A percentile compares a stretch with the other conserved stretches of the same genome.
These are phyloP conservation scores for Pythium graminicola DNA, from an alignment of 352 stramenopile genomes.

Conservation along the genomic window DNA sequence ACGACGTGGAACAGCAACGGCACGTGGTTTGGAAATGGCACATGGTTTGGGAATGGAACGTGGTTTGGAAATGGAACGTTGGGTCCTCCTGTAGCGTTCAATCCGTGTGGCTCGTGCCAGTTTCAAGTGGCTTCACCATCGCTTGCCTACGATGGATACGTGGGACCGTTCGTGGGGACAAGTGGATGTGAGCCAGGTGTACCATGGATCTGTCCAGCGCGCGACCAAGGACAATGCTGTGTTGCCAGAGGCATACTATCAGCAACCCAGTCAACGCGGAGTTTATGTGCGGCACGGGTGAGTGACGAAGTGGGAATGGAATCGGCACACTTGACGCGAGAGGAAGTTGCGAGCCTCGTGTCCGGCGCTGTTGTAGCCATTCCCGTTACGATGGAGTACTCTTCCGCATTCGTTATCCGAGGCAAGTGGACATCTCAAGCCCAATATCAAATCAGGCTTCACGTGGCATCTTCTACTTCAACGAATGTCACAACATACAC, in stretches of 20 bases:
- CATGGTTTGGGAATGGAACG: slow-evolving; percentile 1
- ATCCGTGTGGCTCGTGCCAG: slow-evolving; percentile 15
- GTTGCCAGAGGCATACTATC: slow-evolving; percentile 6
- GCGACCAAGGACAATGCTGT: slow-evolving; percentile 17
- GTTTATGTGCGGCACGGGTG: slow-evolving; percentile 7
- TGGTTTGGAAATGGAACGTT: background rate
- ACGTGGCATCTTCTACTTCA: background rate
- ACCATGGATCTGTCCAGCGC: slow-evolving; percentile 21
- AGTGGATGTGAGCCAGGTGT: slow-evolving; percentile 12
- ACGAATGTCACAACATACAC: background rate
- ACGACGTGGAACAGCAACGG: background rate
- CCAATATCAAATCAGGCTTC: slow-evolving; percentile 2
- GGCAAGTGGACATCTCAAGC: slow-evolving; percentile 10
- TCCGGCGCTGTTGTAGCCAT: background rate
- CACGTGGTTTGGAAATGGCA: background rate
- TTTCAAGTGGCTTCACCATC: background rate
- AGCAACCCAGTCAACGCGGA: background rate
- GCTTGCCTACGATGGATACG: slow-evolving; percentile 11
- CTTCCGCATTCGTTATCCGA: slow-evolving; percentile 9
- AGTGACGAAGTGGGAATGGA: slow-evolving; percentile 4
- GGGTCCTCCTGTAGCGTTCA: background rate
- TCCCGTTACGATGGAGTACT: slow-evolving; percentile 5
- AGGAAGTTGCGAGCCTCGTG: slow-evolving; percentile 2
- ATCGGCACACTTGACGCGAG: slow-evolving; percentile 1
- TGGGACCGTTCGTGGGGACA: slow-evolving; percentile 6